Conservation (phyloP, 768 basidiomycete species). For the Tricholoma bakamatsutake region DNA sequence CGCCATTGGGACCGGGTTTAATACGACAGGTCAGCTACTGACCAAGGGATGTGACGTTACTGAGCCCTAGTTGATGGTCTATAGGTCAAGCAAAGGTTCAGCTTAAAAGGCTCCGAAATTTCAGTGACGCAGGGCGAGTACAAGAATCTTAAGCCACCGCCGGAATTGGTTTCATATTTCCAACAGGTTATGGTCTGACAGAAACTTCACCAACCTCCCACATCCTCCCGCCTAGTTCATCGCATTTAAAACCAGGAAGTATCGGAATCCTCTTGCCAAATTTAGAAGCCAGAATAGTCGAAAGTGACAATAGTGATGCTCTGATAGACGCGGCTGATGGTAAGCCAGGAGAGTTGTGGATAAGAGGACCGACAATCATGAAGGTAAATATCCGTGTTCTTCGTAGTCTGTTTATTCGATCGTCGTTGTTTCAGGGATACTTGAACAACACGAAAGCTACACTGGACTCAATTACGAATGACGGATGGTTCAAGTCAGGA, state of each 20-base stretch:
- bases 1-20: not conserved
- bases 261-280: constrained; percentile 56
- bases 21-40: not conserved
- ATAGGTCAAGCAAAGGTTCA: not conserved
- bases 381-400: constrained; percentile 31
- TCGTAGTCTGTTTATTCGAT: not conserved
- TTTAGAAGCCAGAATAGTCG: constrained; percentile 53
- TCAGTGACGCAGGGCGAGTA: not conserved
- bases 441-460: constrained; percentile 58
- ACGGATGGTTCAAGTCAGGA: constrained; percentile 71
- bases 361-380: constrained; percentile 62
- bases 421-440: constrained; percentile 41
- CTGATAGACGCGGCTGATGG: constrained; percentile 31
- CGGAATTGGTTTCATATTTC: not conserved
- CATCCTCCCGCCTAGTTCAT: not conserved
- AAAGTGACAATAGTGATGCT: constrained; percentile 33
- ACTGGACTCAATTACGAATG: constrained; percentile 43
- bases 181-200: constrained; percentile 6
- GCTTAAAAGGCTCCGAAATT: not conserved
- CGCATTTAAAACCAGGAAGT: constrained; percentile 35
- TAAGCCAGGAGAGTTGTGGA: constrained; percentile 59
- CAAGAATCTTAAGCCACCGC: not conserved
- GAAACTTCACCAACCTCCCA: constrained; percentile 1
- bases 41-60: not conserved
- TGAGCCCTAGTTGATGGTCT: not conserved